A percentile compares a stretch with the other conserved stretches of the same genome.
Evolutionary conservation across 768 basidiomycete genomes (phyloP).

Genomic region (Tulasnella sp.): DNA sequence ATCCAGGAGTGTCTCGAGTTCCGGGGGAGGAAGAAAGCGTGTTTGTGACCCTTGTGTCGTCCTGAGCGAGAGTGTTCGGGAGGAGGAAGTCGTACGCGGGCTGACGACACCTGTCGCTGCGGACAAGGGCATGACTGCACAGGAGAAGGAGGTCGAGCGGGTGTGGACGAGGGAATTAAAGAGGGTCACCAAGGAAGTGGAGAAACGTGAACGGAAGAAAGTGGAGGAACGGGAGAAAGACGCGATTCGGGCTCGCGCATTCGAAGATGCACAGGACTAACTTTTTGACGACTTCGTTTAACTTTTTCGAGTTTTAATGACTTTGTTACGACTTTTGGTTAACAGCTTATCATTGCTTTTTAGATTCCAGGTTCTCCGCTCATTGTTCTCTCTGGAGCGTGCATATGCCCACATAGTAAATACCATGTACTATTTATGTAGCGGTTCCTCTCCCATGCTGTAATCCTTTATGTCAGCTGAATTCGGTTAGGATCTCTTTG

Average conservation of each 20-base stretch:
- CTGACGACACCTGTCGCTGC: background rate
- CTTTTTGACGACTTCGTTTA: background rate
- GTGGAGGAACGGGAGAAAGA: slow-evolving; percentile 5
- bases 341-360: background rate
- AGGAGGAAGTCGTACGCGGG: slow-evolving; percentile 21
- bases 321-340: background rate
- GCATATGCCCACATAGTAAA: background rate
- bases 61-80: slow-evolving; percentile 2
- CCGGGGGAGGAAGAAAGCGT: background rate
- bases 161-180: slow-evolving; percentile 17
- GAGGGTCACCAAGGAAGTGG: slow-evolving; percentile 16
- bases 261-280: slow-evolving; percentile 4
- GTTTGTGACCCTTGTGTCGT: slow-evolving; percentile 9
- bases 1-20: background rate
- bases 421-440: background rate
- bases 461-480: background rate
- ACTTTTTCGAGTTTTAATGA: background rate
- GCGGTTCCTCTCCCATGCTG: background rate
- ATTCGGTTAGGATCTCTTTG: background rate
- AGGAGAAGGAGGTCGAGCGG: slow-evolving; percentile 14
- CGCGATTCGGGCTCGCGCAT: slow-evolving; percentile 1
- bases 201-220: slow-evolving; percentile 8
- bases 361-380: background rate
- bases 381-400: background rate
- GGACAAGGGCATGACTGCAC: slow-evolving; percentile 2